Conservation (phyloP, 2,329 filamentous ascomycete species). For the Trichoderma atroviride region DNA sequence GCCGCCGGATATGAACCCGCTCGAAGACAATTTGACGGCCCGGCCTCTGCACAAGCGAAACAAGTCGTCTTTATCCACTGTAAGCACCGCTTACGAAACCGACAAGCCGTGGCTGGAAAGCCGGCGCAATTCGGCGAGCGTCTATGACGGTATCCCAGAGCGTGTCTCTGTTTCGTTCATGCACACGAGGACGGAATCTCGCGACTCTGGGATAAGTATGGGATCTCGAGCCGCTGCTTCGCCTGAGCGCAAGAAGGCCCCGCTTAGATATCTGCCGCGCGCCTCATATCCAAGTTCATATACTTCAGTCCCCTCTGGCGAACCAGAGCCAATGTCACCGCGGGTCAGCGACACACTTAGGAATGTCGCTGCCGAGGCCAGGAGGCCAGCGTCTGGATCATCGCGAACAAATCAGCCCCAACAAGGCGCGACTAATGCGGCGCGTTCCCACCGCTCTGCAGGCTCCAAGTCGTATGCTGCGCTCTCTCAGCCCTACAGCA, state of each 20-base stretch:
- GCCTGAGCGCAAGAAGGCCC: slow-evolving; percentile 48
- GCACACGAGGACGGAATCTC: slow-evolving; percentile 71
- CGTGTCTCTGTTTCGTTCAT: slow-evolving; percentile 73
- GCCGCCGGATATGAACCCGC: slow-evolving; percentile 93
- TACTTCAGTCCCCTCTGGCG: slow-evolving; percentile 51
- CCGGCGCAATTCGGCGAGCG: slow-evolving; percentile 47
- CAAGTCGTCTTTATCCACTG: slow-evolving; percentile 58
- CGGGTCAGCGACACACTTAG: slow-evolving; percentile 41
- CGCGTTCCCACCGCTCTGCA: slow-evolving; percentile 38
- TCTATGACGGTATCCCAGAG: slow-evolving; percentile 50
- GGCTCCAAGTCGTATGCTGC: slow-evolving; percentile 49
- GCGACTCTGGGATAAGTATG: slow-evolving; percentile 56
- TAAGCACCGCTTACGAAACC: slow-evolving; percentile 44
- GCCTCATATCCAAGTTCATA: slow-evolving; percentile 50
- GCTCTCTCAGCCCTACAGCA: slow-evolving; percentile 49
- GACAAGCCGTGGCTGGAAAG: slow-evolving; percentile 61
- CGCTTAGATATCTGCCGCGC: slow-evolving; percentile 49
- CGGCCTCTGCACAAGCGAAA: slow-evolving; percentile 73
- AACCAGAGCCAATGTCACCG: slow-evolving; percentile 43
- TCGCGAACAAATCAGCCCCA: slow-evolving; percentile 58
- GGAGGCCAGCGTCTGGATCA: slow-evolving; percentile 57
- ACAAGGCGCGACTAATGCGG: slow-evolving; percentile 45
- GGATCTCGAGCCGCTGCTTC: slow-evolving; percentile 54
- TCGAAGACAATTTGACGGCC: slow-evolving; percentile 83
- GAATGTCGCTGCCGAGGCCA: slow-evolving; percentile 57